A percentile compares a stretch with the other conserved stretches of the same genome.
phyloP scores from a whole-genome alignment of 1,284 basidiomycete genomes.

The Takashimella koratensis region DNA sequence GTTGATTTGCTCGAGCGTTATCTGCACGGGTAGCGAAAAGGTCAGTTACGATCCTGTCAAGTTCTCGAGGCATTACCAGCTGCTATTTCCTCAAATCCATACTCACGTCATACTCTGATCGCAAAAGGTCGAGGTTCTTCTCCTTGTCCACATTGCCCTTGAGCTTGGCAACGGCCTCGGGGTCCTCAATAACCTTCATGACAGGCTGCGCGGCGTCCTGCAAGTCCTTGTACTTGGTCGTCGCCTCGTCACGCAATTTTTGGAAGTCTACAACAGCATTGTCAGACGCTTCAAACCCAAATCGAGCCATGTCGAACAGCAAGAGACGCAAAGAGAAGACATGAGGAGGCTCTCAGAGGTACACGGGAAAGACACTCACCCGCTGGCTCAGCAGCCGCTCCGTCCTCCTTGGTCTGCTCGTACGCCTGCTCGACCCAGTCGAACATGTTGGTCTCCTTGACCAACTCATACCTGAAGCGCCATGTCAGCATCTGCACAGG shows the following conservation, averaged over 20 bases:
- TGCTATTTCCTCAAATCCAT: background rate
- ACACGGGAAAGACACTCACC: background rate
- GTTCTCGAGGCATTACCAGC: too few relatives aligned
- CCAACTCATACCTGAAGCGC: conserved; percentile 72
- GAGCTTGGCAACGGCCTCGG: conserved; percentile 74
- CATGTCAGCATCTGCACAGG: conserved; percentile 7
- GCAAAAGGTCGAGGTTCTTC: conserved; percentile 89
- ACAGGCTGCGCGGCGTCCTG: conserved; percentile 88
- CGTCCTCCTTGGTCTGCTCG: conserved; percentile 59
- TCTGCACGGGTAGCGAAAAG: conserved; percentile 51
- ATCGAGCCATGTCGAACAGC: background rate
- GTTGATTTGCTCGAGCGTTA: conserved; percentile 90
- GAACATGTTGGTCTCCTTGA: conserved; percentile 94
- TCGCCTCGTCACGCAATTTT: conserved; percentile 71
- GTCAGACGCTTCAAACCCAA: too few relatives aligned
- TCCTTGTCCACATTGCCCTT: conserved; percentile 84
- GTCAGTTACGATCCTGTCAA: too few relatives aligned
- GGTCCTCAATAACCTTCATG: conserved; percentile 92
- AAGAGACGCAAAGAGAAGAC: background rate
- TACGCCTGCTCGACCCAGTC: conserved; percentile 81
- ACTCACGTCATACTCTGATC: conserved; percentile 85
- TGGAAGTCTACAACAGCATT: conserved; percentile 66
- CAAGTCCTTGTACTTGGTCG: conserved; percentile 76
- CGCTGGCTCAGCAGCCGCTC: conserved; percentile 12
- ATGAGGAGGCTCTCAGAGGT: conserved; percentile 1